Evolutionary conservation across 257 asterid species (phyloP).

Genomic region (Echites panduratus): DNA sequence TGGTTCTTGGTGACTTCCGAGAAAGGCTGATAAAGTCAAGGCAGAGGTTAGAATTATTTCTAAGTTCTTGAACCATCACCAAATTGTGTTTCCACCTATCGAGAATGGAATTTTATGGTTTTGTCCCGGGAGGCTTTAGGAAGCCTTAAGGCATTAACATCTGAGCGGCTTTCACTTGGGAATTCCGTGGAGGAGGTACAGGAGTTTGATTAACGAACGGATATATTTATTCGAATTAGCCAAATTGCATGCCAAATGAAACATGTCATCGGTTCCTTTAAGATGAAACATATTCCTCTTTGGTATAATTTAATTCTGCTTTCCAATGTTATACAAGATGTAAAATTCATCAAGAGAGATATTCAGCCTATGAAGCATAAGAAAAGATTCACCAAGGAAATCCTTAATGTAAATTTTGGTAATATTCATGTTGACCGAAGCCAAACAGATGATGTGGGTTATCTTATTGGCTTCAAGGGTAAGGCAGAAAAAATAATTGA

Average conservation of each 20-base stretch:
- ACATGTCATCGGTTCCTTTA: neutral
- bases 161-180: neutral
- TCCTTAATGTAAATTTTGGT: too few species aligned
- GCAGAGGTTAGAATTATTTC: neutral
- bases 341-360: neutral
- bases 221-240: neutral
- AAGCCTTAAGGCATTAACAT: too few species aligned
- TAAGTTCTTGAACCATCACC: neutral
- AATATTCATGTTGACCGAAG: neutral
- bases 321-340: neutral
- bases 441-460: neutral
- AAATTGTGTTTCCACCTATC: too few species aligned
- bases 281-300: too few species aligned
- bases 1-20: neutral
- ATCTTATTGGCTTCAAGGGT: conserved; percentile 4
- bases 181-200: neutral
- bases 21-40: neutral
- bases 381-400: too few species aligned
- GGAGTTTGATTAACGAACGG: neutral
- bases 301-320: neutral
- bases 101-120: too few species aligned
- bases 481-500: neutral
- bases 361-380: neutral
- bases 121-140: too few species aligned
- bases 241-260: conserved; percentile 3